Conservation (phyloP, 345 rosid species). For the Rhodamnia rubescens region DNA sequence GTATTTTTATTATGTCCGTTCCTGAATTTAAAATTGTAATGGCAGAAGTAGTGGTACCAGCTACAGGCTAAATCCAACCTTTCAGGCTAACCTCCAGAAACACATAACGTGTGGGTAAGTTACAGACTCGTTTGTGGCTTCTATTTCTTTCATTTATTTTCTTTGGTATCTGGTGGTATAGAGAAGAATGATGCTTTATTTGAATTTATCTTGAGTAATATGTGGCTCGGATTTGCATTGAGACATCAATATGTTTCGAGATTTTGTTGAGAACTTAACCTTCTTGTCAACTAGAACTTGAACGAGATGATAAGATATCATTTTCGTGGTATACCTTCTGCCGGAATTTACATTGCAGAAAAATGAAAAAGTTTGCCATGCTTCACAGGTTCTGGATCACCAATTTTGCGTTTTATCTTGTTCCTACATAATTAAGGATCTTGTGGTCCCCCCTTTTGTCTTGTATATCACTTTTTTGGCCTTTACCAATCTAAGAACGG, state of each 20-base stretch:
- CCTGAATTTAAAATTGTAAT: background rate
- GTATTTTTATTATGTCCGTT: background rate
- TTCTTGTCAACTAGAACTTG: background rate
- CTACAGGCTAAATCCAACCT: slow-evolving; percentile 63
- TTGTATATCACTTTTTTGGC: background rate
- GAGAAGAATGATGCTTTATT: background rate
- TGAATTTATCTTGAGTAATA: background rate
- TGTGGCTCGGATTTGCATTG: background rate
- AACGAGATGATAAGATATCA: background rate
- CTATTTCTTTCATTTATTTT: background rate
- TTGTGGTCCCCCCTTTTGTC: background rate
- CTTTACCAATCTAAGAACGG: background rate
- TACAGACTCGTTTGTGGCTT: background rate
- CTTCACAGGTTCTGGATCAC: background rate
- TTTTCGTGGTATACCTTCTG: background rate
- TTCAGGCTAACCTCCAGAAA: slow-evolving; percentile 69
- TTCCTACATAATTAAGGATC: background rate
- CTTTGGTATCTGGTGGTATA: background rate
- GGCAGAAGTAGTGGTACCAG: slow-evolving; percentile 58
- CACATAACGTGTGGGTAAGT: slow-evolving; percentile 64
- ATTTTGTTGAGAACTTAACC: background rate
- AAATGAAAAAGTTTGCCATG: background rate
- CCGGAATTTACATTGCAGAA: background rate
- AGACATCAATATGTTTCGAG: background rate
- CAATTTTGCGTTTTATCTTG: background rate